phyloP scores from a whole-genome alignment of 2,329 filamentous ascomycete species.

The Coleophoma eucalyptorum region DNA sequence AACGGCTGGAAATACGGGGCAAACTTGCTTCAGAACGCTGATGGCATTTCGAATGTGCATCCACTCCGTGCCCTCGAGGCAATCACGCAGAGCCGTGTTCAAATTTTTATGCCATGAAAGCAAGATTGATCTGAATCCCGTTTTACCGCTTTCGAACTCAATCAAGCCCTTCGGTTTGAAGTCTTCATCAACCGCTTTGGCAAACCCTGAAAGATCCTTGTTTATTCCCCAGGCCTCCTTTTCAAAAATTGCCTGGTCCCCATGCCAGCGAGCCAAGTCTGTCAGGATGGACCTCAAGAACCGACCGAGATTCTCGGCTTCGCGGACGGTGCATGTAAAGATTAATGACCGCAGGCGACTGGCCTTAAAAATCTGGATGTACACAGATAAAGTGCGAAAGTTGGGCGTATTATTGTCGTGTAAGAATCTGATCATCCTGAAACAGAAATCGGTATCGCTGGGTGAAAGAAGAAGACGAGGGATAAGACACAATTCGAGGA shows the following conservation, averaged over 20 bases:
- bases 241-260: slow-evolving; percentile 71
- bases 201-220: slow-evolving; percentile 73
- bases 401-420: slow-evolving; percentile 81
- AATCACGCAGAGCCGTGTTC: slow-evolving; percentile 74
- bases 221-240: slow-evolving; percentile 71
- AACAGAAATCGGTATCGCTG: slow-evolving; percentile 84
- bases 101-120: slow-evolving; percentile 90
- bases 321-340: slow-evolving; percentile 84
- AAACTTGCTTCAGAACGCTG: slow-evolving; percentile 76
- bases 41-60: slow-evolving; percentile 98
- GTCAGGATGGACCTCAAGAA: slow-evolving; percentile 81
- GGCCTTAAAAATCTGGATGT: slow-evolving; percentile 80
- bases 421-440: slow-evolving; percentile 80
- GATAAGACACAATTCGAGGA: slow-evolving; percentile 90
- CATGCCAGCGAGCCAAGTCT: slow-evolving; percentile 82
- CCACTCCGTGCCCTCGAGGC: slow-evolving; percentile 81
- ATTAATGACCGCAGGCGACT: slow-evolving; percentile 79
- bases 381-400: slow-evolving; percentile 80
- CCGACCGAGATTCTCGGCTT: slow-evolving; percentile 88
- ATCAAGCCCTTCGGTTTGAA: slow-evolving; percentile 69
- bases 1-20: slow-evolving; percentile 81
- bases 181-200: slow-evolving; percentile 65
- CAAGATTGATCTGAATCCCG: slow-evolving; percentile 78
- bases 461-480: slow-evolving; percentile 81
- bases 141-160: slow-evolving; percentile 79